Conservation (phyloP, 1,284 basidiomycete genomes). For the Earliella scabrosa region DNA sequence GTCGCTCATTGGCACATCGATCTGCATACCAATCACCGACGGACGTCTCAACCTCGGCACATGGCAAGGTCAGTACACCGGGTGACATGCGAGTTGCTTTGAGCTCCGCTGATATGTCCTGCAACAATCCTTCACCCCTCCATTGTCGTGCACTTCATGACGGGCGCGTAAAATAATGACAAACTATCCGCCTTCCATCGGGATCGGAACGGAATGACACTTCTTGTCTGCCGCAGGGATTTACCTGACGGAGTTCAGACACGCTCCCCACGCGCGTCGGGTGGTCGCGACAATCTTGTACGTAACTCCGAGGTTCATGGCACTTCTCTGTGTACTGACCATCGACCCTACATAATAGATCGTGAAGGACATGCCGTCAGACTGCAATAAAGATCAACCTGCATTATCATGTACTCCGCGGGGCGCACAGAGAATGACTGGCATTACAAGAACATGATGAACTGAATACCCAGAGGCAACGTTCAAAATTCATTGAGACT, state of each 20-base stretch:
- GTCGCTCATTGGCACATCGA: conserved; percentile 79
- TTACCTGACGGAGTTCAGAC: conserved; percentile 83
- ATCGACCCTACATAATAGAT: conserved; percentile 1
- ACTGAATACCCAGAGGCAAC: too few species aligned
- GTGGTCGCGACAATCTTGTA: conserved; percentile 86
- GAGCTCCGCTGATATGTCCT: too few species aligned
- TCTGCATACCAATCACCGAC: conserved; percentile 86
- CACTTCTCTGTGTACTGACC: conserved; percentile 5
- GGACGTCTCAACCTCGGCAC: conserved; percentile 85
- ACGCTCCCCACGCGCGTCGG: conserved; percentile 63
- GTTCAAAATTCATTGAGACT: too few species aligned
- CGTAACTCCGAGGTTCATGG: conserved; percentile 38
- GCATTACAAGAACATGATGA: too few species aligned
- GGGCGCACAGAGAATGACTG: too few species aligned
- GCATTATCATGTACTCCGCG: background rate
- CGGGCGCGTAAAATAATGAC: too few species aligned
- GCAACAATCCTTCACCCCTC: too few species aligned
- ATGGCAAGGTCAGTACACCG: conserved; percentile 80
- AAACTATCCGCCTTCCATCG: too few species aligned
- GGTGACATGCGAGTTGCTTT: too few species aligned
- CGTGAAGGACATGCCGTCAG: background rate
- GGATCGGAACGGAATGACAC: too few species aligned
- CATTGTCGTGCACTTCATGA: too few species aligned
- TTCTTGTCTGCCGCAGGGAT: conserved; percentile 74
- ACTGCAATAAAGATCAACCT: background rate